These are phyloP conservation scores for Cladosporium sp. DNA, from an alignment of 2,329 filamentous ascomycete species.

Conservation along the genomic window DNA sequence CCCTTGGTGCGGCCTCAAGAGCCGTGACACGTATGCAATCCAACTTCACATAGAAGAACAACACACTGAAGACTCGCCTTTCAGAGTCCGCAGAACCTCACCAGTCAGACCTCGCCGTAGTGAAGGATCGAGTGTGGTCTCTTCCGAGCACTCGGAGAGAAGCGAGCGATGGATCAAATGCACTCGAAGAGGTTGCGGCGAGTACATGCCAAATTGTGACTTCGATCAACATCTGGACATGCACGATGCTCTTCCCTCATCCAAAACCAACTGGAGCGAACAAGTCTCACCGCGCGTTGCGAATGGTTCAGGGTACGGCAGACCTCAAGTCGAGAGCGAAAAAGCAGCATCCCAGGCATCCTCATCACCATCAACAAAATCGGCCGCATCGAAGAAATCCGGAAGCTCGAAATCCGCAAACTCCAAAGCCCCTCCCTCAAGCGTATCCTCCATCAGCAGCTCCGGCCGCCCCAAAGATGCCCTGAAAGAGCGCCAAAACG, in stretches of 20 bases:
- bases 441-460: not conserved
- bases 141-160: constrained; percentile 1
- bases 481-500: constrained; percentile 12
- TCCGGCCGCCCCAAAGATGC: not conserved
- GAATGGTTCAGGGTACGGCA: not conserved
- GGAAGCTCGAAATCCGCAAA: not conserved
- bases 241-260: constrained; percentile 24
- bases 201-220: constrained; percentile 37
- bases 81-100: constrained; percentile 7
- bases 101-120: not conserved
- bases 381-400: not conserved
- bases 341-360: constrained; percentile 1
- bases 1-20: constrained; percentile 22
- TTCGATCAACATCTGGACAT: constrained; percentile 45
- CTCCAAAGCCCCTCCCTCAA: constrained; percentile 1
- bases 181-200: constrained; percentile 39
- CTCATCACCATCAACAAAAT: not conserved
- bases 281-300: not conserved
- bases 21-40: constrained; percentile 23
- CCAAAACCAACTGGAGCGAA: too few species aligned
- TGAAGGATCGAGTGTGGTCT: not conserved
- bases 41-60: constrained; percentile 31
- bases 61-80: constrained; percentile 29
- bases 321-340: not conserved
- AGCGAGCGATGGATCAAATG: constrained; percentile 29